Base-by-base conservation (phyloP, 2,329 filamentous ascomycete genomes). In the Sclerotinia spermophila region DNA sequence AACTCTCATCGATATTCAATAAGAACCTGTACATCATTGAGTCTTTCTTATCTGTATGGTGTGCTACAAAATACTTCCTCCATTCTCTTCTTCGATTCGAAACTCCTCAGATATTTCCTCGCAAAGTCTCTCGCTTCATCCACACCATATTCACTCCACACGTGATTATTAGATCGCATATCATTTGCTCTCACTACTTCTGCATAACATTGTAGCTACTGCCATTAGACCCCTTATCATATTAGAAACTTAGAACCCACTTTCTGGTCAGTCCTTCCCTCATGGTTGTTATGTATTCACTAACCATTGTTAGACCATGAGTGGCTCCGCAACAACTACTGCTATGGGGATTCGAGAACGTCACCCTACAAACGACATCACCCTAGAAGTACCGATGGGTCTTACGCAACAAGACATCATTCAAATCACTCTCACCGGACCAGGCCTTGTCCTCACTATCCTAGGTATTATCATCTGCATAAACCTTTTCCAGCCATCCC, bases 391-490 rank as follows among this genome's bases (percentile, higher is more conserved):
- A 40, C 73, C 72, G 30, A 71, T 74, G 40, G 71, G 71, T 42
- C 66, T 78, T 33, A 75, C 73, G 5, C 76, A 78, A 69, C 74
- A 78, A 65, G 69, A 75, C 8, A 68, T 78, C 38, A 69, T 79
- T 33, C 73, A 74, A 55, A 72, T 79, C 38, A 79, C 76, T 27
- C 74, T 79, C 17, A 74, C 69, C 17, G 78, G 78, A n/a, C 74
- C 73, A 21, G 71, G 72, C 27, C 74, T 79, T 3, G 42, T 77
- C 55, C 77, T 89, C 67, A 87, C 86, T 0, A 82, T 89, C 21
- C 82, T 86, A 68, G 74, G 81, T 30, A 81, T 89, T 70, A 82
- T 87, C 53, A 73, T 85, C 45, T 82, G 83, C 73, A 84, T 89
- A 76, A 85, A 87, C 74, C 82, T 85, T 70, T 74, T 87, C 59